A percentile compares a stretch with the other conserved stretches of the same genome.
These are phyloP conservation scores for Herpetomonas muscarum DNA, from an alignment of 208 protist genomes.

Conservation along the genomic window DNA sequence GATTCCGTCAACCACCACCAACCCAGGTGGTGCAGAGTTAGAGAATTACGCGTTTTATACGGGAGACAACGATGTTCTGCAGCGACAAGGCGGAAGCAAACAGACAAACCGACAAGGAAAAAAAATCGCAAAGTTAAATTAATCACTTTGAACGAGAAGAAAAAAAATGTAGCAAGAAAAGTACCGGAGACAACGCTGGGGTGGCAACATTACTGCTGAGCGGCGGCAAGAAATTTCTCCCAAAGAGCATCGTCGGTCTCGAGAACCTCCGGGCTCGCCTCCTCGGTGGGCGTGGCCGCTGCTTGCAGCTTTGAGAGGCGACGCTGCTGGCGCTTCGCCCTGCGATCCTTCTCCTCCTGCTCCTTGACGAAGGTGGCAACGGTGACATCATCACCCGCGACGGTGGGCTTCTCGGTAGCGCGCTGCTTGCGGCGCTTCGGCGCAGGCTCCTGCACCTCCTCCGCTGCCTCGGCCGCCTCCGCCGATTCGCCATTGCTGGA, in stretches of 20 bases:
- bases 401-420: no score
- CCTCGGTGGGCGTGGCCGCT: not conserved
- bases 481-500: conserved; percentile 1
- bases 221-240: conserved; percentile 37
- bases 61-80: no score
- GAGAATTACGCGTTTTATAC: no score
- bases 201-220: conserved; percentile 1
- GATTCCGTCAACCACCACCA: no score
- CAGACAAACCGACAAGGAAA: not conserved
- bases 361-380: conserved; percentile 52
- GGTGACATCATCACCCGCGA: conserved; percentile 28
- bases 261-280: not conserved
- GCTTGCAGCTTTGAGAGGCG: conserved; percentile 9
- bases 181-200: conserved; percentile 2
- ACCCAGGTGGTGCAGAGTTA: no score
- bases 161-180: not conserved
- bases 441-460: not conserved
- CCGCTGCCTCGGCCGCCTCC: not conserved
- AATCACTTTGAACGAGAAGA: no score
- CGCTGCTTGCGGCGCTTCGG: not conserved
- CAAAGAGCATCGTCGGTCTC: conserved; percentile 45
- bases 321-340: conserved; percentile 32
- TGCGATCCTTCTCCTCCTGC: conserved; percentile 43
- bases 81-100: not conserved
- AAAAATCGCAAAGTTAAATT: not conserved